Base-by-base conservation (phyloP, 805 yeast species). In the Yueomyces sp. region DNA sequence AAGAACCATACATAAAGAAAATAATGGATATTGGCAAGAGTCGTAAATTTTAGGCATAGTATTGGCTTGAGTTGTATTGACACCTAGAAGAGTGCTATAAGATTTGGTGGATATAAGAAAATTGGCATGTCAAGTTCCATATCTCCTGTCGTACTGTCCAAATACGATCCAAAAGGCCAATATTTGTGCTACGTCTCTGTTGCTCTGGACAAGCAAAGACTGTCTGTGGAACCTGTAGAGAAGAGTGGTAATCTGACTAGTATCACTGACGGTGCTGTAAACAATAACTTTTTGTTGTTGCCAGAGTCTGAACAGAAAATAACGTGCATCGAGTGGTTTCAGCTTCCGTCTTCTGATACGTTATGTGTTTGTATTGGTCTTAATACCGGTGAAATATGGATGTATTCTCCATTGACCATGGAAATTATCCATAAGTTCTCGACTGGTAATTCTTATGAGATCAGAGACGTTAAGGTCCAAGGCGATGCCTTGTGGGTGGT, bases 131-230 rank as follows among this genome's bases (percentile, higher is more conserved):
- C 45, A 12, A 5, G 39, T 19, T 28, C 38, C 12, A 28, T 29
- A 8, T 40, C 47, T 5, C 53, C 54, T 26, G 43, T 51, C 4
- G 48, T 50, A 3, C 51, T 65, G 19, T 69, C 80, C 28, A 64
- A 62, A 37, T 85, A 78, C 57, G 90, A 85, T 59, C 70, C 77
- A 9, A 61, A 73, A 1, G 79, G 81, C n/a, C 66, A 72, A 39
- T 71, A 69, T 54, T 70, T 78, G 51, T 86, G 88, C 28, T 73
- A 77, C 39, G 85, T 76, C 1, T 65, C 76, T 26, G 74, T 76
- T 34, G 81, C 85, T 2, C 70, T 85, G 46, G 90, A 84, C 58
- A 68, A 78, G 4, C 90, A 82, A 54, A 76, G 77, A 49, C 64
- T 85, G 36, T 69, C 79, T 45, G 83, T 82, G 2, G 80, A 78